Conservation (phyloP, 73 alveolate genomes). For the Breviolum minutum region DNA sequence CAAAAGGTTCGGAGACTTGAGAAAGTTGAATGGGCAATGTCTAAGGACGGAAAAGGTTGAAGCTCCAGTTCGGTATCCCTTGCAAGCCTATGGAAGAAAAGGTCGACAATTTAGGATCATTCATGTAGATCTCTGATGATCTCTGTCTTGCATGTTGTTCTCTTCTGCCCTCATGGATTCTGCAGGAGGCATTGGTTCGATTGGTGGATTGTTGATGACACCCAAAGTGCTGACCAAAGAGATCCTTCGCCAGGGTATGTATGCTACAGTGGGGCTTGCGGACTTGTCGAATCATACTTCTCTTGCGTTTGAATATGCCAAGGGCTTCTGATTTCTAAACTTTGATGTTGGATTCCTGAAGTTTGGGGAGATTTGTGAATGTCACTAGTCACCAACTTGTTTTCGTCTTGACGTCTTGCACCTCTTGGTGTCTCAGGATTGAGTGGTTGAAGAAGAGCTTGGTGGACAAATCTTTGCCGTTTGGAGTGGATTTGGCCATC, state of each 20-base stretch:
- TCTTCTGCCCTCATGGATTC: background rate
- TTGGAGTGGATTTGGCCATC: slow-evolving; percentile 90
- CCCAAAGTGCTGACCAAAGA: slow-evolving; percentile 70
- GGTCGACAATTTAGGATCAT: background rate
- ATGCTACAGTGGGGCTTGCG: too few species aligned
- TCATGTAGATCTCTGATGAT: background rate
- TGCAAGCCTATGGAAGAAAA: too few species aligned
- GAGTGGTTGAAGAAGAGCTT: slow-evolving; percentile 52
- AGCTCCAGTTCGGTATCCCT: too few species aligned
- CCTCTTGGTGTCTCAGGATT: background rate
- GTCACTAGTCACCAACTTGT: too few species aligned
- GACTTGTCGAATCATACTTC: too few species aligned
- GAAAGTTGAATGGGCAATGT: background rate
- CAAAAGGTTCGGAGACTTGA: background rate
- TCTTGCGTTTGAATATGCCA: too few species aligned
- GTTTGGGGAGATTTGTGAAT: too few species aligned
- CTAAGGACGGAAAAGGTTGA: too few species aligned
- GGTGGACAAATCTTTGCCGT: slow-evolving; percentile 89
- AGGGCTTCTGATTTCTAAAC: too few species aligned
- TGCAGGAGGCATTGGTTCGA: slow-evolving; percentile 86
- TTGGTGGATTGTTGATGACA: slow-evolving; percentile 76
- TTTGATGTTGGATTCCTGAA: too few species aligned
- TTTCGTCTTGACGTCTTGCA: too few species aligned
- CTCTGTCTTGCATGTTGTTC: background rate
- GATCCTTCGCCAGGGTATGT: background rate